Evolutionary conservation across 768 basidiomycete species (phyloP).

Genomic region (Kwoniella europaea): DNA sequence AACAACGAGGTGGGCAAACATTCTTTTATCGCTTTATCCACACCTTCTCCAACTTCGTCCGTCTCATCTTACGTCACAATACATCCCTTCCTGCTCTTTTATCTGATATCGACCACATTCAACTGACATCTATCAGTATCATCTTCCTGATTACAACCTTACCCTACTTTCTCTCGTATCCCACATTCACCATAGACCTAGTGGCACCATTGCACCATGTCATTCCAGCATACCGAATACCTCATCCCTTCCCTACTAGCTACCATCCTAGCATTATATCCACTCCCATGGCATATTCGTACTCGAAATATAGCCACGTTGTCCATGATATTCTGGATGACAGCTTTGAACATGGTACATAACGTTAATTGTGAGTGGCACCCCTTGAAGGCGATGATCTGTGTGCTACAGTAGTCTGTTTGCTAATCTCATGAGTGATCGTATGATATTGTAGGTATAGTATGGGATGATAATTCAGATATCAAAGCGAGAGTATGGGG

Average conservation of each 20-base stretch:
- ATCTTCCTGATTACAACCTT: neutral
- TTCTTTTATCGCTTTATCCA: neutral
- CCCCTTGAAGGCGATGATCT: neutral
- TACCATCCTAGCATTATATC: conserved; percentile 46
- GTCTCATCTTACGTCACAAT: neutral
- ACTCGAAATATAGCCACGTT: conserved; percentile 52
- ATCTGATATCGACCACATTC: neutral
- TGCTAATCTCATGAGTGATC: neutral
- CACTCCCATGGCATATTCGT: conserved; percentile 55
- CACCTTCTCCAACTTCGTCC: neutral
- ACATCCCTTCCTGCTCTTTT: neutral
- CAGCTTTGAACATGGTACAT: conserved; percentile 42
- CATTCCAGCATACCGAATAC: conserved; percentile 35
- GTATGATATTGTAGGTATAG: conserved; percentile 29
- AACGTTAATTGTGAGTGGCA: conserved; percentile 50
- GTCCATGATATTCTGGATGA: conserved; percentile 57
- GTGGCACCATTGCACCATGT: conserved; percentile 27
- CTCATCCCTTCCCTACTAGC: conserved; percentile 43
- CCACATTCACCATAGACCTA: neutral
- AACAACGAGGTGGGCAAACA: neutral
- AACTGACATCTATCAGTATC: neutral
- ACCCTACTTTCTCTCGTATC: no score
- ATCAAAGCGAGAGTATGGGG: conserved; percentile 46
- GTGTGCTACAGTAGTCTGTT: neutral
- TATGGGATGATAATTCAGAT: conserved; percentile 45